These are phyloP conservation scores for Seminavis robusta DNA, from an alignment of 108 stramenopile species.

Conservation along the genomic window DNA sequence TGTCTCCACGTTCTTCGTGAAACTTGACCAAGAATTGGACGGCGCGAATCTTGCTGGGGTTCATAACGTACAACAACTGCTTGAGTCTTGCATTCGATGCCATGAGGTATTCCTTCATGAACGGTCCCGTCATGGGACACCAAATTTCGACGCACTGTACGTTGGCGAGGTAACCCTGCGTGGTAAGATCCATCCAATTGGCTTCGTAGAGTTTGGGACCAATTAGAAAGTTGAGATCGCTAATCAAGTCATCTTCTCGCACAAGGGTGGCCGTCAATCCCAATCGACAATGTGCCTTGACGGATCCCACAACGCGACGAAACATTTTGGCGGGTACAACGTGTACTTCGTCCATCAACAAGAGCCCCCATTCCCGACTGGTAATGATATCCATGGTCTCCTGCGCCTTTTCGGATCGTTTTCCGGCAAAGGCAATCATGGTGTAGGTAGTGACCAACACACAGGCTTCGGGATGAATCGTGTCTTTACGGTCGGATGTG, in stretches of 20 bases:
- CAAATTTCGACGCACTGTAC: slow-evolving; percentile 99
- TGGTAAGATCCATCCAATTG: slow-evolving; percentile 99
- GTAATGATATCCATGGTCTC: slow-evolving; percentile 88
- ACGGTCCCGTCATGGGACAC: slow-evolving; percentile 98
- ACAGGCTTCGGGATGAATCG: slow-evolving; percentile 83
- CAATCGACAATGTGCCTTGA: slow-evolving; percentile 97
- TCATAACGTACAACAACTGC: slow-evolving; percentile 96
- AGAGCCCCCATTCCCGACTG: slow-evolving; percentile 96
- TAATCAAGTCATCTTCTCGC: slow-evolving; percentile 97
- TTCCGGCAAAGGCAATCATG: slow-evolving; percentile 92
- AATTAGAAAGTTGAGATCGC: slow-evolving; percentile 96
- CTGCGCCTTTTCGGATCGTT: slow-evolving; percentile 81
- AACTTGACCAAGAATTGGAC: slow-evolving; percentile 89
- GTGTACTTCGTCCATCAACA: slow-evolving; percentile 98
- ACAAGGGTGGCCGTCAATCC: slow-evolving; percentile 99
- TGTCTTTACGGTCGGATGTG: slow-evolving; percentile 92
- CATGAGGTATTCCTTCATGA: slow-evolving; percentile 94
- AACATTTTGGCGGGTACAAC: slow-evolving; percentile 96
- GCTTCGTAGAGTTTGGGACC: slow-evolving; percentile 99
- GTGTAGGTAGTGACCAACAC: slow-evolving; percentile 97
- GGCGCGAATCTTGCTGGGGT: slow-evolving; percentile 93
- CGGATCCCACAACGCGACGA: slow-evolving; percentile 84
- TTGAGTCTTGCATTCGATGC: slow-evolving; percentile 72
- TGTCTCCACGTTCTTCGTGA: slow-evolving; percentile 95
- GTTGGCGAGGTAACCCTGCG: slow-evolving; percentile 95